Evolutionary conservation across 495 filamentous ascomycete species (phyloP).

Genomic region (Cenococcum geophilum): DNA sequence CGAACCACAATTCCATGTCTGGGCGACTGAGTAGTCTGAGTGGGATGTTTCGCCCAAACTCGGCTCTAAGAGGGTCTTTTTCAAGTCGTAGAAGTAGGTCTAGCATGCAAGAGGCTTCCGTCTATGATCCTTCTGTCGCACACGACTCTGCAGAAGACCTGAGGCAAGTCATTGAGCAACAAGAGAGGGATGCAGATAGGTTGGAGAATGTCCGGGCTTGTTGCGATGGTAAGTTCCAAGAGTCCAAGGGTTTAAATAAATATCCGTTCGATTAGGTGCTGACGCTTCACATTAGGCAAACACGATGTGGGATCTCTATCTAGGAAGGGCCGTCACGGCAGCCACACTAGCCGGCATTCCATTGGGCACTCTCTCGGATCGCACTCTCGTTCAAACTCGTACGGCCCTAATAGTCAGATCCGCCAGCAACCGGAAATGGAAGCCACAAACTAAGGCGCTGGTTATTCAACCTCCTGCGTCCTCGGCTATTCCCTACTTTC

Average conservation of each 20-base stretch:
- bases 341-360: conserved; percentile 17
- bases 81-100: conserved; percentile 30
- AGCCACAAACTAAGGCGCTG: conserved; percentile 6
- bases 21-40: conserved; percentile 35
- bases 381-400: conserved; percentile 17
- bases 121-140: conserved; percentile 65
- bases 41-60: conserved; percentile 22
- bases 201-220: conserved; percentile 94
- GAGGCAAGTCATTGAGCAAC: conserved; percentile 57
- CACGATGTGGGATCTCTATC: conserved; percentile 59
- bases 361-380: conserved; percentile 16
- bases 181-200: conserved; percentile 66
- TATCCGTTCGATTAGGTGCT: conserved; percentile 1
- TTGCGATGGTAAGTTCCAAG: conserved; percentile 73
- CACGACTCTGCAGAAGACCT: conserved; percentile 77
- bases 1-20: conserved; percentile 27
- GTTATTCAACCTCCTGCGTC: conserved; percentile 12
- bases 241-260: not conserved
- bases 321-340: conserved; percentile 16
- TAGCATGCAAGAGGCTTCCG: conserved; percentile 38
- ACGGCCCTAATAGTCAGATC: not conserved
- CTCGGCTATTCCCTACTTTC: not conserved
- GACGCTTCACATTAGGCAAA: conserved; percentile 53
- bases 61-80: conserved; percentile 27
- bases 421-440: conserved; percentile 15